Evolutionary conservation across 179 eudicot species (phyloP).

Genomic region (Nepenthes alata): DNA sequence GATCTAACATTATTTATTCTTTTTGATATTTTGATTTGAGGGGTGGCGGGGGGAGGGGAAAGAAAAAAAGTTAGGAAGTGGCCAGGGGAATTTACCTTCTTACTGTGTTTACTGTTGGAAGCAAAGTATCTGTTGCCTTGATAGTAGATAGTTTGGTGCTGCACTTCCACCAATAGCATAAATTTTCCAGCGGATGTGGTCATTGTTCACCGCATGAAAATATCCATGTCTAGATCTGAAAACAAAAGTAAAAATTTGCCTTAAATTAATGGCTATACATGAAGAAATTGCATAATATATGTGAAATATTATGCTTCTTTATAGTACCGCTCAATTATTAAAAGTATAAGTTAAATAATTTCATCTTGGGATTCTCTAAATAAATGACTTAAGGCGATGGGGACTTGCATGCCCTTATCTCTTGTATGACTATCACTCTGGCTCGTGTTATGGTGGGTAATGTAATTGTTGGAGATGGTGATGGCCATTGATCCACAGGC

Average conservation of each 20-base stretch:
- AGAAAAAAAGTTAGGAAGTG: neutral
- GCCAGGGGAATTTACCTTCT: conserved; percentile 22
- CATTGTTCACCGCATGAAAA: conserved; percentile 59
- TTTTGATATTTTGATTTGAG: neutral
- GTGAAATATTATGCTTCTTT: no score
- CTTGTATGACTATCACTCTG: conserved; percentile 32
- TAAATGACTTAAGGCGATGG: conserved; percentile 51
- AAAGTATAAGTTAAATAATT: no score
- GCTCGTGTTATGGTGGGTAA: conserved; percentile 54
- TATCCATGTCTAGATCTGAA: conserved; percentile 38
- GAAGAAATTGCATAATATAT: no score
- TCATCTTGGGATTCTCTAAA: conserved; percentile 66
- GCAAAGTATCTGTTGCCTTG: conserved; percentile 43
- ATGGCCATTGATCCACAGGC: conserved; percentile 37
- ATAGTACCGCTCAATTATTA: no score
- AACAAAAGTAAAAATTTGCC: no score
- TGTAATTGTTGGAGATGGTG: conserved; percentile 50
- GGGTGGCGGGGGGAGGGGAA: neutral
- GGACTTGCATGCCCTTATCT: conserved; percentile 52
- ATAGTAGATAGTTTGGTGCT: conserved; percentile 36
- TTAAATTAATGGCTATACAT: no score
- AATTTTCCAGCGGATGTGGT: conserved; percentile 52
- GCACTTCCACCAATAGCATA: conserved; percentile 66
- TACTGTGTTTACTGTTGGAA: conserved; percentile 24
- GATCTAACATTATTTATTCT: neutral